A percentile compares a stretch with the other conserved stretches of the same genome.
phyloP scores from a whole-genome alignment of 1,284 basidiomycete species.

The Peniophora sp. region DNA sequence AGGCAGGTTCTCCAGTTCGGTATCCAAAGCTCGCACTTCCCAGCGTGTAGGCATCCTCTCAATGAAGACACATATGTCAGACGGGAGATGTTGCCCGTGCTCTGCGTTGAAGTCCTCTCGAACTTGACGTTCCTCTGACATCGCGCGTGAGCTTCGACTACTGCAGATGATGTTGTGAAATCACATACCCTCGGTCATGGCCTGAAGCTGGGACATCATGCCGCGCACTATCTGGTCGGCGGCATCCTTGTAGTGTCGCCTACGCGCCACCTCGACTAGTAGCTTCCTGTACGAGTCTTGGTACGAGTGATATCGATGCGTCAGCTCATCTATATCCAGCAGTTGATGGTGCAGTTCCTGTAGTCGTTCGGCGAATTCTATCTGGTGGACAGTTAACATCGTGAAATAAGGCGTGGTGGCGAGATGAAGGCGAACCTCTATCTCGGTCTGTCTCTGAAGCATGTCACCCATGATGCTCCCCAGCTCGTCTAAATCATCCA shows the following conservation, averaged over 20 bases:
- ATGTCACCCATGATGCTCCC: slow-evolving; percentile 73
- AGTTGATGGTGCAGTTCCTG: slow-evolving; percentile 51
- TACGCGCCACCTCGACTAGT: slow-evolving; percentile 62
- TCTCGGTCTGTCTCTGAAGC: slow-evolving; percentile 54
- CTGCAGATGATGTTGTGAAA: not conserved
- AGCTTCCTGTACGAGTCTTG: slow-evolving; percentile 65
- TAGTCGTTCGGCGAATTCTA: slow-evolving; percentile 44
- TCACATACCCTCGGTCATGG: slow-evolving; percentile 53
- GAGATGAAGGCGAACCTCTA: slow-evolving; percentile 40
- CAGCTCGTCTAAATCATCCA: slow-evolving; percentile 66
- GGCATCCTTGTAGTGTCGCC: slow-evolving; percentile 54
- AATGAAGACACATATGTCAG: slow-evolving; percentile 69
- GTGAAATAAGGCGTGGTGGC: not conserved
- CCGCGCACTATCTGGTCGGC: slow-evolving; percentile 55
- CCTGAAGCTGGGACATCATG: slow-evolving; percentile 54
- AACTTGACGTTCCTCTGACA: slow-evolving; percentile 55
- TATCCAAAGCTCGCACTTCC: slow-evolving; percentile 51
- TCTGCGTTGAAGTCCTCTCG: slow-evolving; percentile 63
- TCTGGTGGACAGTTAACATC: slow-evolving; percentile 24
- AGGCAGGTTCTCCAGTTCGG: slow-evolving; percentile 47
- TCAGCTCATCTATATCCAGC: slow-evolving; percentile 50
- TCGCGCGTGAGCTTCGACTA: slow-evolving; percentile 2
- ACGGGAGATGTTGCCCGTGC: slow-evolving; percentile 63
- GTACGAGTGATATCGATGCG: slow-evolving; percentile 57
- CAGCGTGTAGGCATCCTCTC: slow-evolving; percentile 64